Evolutionary conservation across 768 basidiomycete genomes (phyloP).

Genomic region (Suillus tomentosus): DNA sequence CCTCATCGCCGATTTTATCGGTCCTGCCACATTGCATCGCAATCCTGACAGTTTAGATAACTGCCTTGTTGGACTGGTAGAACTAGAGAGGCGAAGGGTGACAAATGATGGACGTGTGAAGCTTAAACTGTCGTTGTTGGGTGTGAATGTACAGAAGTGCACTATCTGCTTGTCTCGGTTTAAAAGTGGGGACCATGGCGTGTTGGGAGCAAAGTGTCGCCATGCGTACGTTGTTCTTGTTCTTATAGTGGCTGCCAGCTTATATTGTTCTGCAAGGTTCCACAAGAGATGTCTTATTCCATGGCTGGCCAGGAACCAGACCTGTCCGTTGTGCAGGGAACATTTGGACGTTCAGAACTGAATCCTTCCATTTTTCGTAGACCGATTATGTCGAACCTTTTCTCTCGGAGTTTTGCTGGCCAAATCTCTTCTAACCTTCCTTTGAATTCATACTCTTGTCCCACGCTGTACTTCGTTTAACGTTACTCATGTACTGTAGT

Average conservation of each 20-base stretch:
- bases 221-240: constrained; percentile 47
- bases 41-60: constrained; percentile 20
- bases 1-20: constrained; percentile 62
- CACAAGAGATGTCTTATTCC: constrained; percentile 64
- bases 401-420: constrained; percentile 4
- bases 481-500: constrained; percentile 5
- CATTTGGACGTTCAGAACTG: constrained; percentile 36
- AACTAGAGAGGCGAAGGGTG: constrained; percentile 58
- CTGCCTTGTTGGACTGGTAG: constrained; percentile 46
- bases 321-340: constrained; percentile 68
- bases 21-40: constrained; percentile 43
- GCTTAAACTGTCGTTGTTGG: constrained; percentile 66
- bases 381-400: constrained; percentile 4
- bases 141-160: constrained; percentile 66
- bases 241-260: constrained; percentile 9
- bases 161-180: constrained; percentile 75
- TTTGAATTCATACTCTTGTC: constrained; percentile 5
- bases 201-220: constrained; percentile 57
- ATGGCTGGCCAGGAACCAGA: constrained; percentile 61
- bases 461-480: background rate
- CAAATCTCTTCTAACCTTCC: constrained; percentile 6
- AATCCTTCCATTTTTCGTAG: constrained; percentile 1
- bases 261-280: constrained; percentile 37
- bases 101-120: constrained; percentile 69
- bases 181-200: constrained; percentile 55